Conservation (phyloP, 164 flowering plant genomes). For the Macadamia integrifolia region DNA sequence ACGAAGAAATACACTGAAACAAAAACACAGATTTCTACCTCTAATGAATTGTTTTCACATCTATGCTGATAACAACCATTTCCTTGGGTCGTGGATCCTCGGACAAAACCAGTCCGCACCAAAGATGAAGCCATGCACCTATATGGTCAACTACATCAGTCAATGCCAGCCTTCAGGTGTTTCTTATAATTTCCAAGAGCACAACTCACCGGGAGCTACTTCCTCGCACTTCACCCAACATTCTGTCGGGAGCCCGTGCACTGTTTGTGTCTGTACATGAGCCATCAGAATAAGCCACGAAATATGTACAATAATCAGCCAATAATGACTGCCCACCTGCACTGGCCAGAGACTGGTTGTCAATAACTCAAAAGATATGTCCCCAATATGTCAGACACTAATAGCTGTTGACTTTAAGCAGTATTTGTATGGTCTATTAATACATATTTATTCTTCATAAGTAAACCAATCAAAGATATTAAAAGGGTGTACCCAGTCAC, state of each 20-base stretch:
- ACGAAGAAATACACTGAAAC: background rate
- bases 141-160: constrained; percentile 6
- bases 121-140: constrained; percentile 98
- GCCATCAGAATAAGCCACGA: constrained; percentile 99
- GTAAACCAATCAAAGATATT: background rate
- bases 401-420: background rate
- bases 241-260: constrained; percentile 94
- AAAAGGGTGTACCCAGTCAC: too few relatives aligned
- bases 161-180: background rate
- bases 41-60: constrained; percentile 71
- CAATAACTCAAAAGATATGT: background rate
- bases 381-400: background rate
- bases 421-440: background rate
- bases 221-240: constrained; percentile 99
- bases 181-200: background rate
- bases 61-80: constrained; percentile 99
- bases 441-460: background rate
- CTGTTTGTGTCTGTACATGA: constrained; percentile 93
- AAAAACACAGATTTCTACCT: constrained; percentile 40
- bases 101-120: constrained; percentile 92
- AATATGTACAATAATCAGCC: constrained; percentile 99
- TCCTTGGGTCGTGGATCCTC: constrained; percentile 92
- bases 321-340: constrained; percentile 96
- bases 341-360: constrained; percentile 3
- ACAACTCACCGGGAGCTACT: constrained; percentile 70